phyloP scores from a whole-genome alignment of 768 basidiomycete genomes.

The Tephrocybe sp. region DNA sequence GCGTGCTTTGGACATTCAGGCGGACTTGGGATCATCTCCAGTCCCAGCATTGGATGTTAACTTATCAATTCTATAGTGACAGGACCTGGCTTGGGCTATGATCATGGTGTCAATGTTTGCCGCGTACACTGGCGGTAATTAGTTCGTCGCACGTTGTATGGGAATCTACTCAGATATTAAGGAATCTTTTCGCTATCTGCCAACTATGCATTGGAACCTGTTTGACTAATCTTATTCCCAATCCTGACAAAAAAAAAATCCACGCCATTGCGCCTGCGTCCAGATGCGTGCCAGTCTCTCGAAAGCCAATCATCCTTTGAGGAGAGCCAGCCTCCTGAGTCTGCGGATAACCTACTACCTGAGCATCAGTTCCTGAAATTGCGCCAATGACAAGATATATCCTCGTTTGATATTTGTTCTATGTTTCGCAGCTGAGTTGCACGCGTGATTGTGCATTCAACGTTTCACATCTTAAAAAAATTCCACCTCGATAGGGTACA shows the following conservation, averaged over 20 bases:
- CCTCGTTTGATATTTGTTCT: constrained; percentile 17
- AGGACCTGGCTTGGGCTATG: background rate
- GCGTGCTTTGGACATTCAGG: too few species aligned
- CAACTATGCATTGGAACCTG: constrained; percentile 26
- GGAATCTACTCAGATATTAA: background rate
- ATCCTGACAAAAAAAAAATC: constrained; percentile 25
- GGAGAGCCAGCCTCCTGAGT: constrained; percentile 21
- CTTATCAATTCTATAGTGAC: too few species aligned
- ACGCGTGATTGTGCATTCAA: constrained; percentile 20
- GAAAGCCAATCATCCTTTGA: constrained; percentile 20
- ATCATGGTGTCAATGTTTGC: background rate
- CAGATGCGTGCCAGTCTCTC: constrained; percentile 20
- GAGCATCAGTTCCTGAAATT: constrained; percentile 20
- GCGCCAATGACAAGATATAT: constrained; percentile 26
- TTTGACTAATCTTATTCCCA: constrained; percentile 23
- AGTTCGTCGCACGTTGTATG: background rate
- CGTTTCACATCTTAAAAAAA: constrained; percentile 25
- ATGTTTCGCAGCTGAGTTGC: constrained; percentile 14
- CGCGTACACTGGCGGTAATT: background rate
- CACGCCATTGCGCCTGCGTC: constrained; percentile 19
- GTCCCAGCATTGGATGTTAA: too few species aligned
- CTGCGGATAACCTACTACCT: constrained; percentile 24
- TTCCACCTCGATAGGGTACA: constrained; percentile 23
- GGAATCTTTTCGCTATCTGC: constrained; percentile 12
- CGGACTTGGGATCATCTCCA: too few species aligned